Evolutionary conservation across 192 early-diverging fungal genomes (phyloP).

Genomic region (Rhizophagus prolifer): DNA sequence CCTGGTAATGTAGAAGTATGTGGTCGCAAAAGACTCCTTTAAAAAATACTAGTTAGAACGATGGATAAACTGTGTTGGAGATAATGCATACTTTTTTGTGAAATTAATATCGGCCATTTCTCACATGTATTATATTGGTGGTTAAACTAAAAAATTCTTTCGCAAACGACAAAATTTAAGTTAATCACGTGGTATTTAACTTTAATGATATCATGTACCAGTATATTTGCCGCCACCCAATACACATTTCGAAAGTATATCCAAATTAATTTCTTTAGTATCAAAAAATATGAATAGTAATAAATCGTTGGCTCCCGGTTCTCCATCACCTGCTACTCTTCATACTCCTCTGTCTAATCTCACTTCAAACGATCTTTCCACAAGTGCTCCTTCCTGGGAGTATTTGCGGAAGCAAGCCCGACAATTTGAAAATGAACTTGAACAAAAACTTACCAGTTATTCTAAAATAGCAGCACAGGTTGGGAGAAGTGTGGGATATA

Average conservation of each 20-base stretch:
- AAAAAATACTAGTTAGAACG: neutral
- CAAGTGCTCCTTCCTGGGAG: slow-evolving; percentile 58
- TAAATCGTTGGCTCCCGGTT: slow-evolving; percentile 1
- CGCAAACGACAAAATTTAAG: no score
- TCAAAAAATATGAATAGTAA: neutral
- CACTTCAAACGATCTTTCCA: neutral
- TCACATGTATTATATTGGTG: neutral
- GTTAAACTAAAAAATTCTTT: no score
- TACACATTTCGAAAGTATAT: no score
- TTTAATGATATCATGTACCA: no score
- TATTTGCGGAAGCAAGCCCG: slow-evolving; percentile 66
- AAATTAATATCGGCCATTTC: neutral
- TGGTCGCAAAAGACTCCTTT: slow-evolving; percentile 37
- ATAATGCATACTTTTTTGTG: neutral
- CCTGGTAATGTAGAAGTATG: slow-evolving; percentile 40
- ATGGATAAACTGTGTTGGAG: neutral
- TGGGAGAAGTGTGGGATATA: slow-evolving; percentile 24
- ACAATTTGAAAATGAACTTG: slow-evolving; percentile 71
- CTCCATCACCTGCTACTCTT: slow-evolving; percentile 9
- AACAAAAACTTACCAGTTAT: slow-evolving; percentile 59
- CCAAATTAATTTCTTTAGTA: neutral
- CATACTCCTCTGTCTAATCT: neutral
- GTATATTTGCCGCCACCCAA: no score
- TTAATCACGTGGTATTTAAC: no score
- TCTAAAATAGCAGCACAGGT: slow-evolving; percentile 46